phyloP scores from a whole-genome alignment of 352 stramenopile genomes.

The Paralagenidium karlingii region DNA sequence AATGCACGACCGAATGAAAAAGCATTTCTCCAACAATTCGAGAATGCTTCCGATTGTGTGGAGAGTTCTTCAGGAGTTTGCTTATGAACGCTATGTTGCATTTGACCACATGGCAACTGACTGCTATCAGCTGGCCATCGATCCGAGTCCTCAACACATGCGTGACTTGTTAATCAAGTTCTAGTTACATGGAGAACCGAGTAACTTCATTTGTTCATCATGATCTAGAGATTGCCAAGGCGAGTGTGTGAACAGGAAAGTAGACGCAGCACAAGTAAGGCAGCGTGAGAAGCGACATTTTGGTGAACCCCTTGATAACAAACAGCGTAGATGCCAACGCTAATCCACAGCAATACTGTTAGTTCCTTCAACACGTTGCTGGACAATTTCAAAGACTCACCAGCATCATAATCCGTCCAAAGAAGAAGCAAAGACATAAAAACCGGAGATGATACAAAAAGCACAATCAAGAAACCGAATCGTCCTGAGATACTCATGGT shows the following conservation, averaged over 20 bases:
- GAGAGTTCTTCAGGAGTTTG: conserved; percentile 36
- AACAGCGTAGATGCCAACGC: no score
- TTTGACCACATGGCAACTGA: conserved; percentile 41
- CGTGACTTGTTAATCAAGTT: no score
- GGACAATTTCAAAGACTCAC: no score
- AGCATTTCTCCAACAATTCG: conserved; percentile 35
- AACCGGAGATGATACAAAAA: conserved; percentile 35
- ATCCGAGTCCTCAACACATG: no score
- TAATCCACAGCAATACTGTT: no score
- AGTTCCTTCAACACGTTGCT: no score
- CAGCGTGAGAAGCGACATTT: conserved; percentile 45
- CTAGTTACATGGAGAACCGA: no score
- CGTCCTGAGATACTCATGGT: conserved; percentile 12
- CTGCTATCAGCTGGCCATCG: conserved; percentile 48
- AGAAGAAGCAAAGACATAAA: neutral
- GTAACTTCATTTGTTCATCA: no score
- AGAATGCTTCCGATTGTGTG: conserved; percentile 42
- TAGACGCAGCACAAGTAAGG: conserved; percentile 62
- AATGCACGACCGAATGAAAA: conserved; percentile 67
- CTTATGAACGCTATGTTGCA: conserved; percentile 23
- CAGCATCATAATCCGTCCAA: no score
- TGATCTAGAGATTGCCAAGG: conserved; percentile 36
- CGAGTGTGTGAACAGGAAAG: conserved; percentile 50
- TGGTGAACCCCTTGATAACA: no score
- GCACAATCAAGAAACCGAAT: conserved; percentile 19